A percentile compares a stretch with the other conserved stretches of the same genome.
phyloP scores from a whole-genome alignment of 2,329 filamentous ascomycete genomes.

The Domatiomyces globalis region DNA sequence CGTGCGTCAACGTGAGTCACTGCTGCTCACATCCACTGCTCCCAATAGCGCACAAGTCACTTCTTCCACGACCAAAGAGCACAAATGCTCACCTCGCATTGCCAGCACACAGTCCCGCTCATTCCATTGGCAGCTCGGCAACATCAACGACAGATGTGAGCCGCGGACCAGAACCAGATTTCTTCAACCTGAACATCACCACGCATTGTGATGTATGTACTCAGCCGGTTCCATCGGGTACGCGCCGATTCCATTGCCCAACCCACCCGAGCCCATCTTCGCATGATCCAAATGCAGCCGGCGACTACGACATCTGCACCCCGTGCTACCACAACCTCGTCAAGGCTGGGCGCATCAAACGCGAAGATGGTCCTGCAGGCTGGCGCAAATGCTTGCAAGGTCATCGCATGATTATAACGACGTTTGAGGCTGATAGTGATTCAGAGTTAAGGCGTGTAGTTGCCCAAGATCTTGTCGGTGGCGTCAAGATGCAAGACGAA shows the following conservation, averaged over 20 bases:
- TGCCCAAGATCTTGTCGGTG: slow-evolving; percentile 62
- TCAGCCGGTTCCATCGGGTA: slow-evolving; percentile 53
- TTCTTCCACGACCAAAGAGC: background rate
- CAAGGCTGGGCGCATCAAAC: slow-evolving; percentile 48
- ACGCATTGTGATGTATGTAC: slow-evolving; percentile 69
- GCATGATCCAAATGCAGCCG: slow-evolving; percentile 39
- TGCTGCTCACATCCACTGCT: slow-evolving; percentile 72
- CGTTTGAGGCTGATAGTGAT: slow-evolving; percentile 51
- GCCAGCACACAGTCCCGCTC: slow-evolving; percentile 1
- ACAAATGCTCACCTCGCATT: background rate
- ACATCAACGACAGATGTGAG: slow-evolving; percentile 16
- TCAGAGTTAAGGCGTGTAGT: slow-evolving; percentile 55
- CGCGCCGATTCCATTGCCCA: slow-evolving; percentile 66
- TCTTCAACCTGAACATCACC: slow-evolving; percentile 55
- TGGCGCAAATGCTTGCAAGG: slow-evolving; percentile 71
- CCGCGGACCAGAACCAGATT: slow-evolving; percentile 25
- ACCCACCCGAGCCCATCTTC: slow-evolving; percentile 35
- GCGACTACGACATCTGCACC: slow-evolving; percentile 78
- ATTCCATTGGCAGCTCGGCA: slow-evolving; percentile 11
- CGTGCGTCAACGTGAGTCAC: slow-evolving; percentile 67
- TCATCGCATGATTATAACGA: slow-evolving; percentile 72
- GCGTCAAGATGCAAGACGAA: slow-evolving; percentile 51
- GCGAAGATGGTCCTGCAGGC: slow-evolving; percentile 61
- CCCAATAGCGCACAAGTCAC: slow-evolving; percentile 50
- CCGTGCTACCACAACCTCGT: slow-evolving; percentile 61